Base-by-base conservation (phyloP, 306 rosid species). In the Medicago lupulina region DNA sequence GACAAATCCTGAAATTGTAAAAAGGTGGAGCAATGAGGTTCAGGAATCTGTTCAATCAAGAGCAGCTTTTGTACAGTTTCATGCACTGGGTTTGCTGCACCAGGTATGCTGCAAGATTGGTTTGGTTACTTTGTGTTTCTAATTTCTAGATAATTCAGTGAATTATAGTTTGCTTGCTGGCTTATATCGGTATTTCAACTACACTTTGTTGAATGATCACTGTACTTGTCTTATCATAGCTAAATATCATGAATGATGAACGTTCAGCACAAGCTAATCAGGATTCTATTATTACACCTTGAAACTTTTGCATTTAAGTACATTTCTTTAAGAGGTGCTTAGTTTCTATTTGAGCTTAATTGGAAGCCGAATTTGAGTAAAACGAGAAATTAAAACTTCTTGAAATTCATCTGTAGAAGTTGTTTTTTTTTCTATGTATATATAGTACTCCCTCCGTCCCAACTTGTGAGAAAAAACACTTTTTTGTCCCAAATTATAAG, bases 41-140 rank as follows among this genome's bases (percentile, higher is more conserved):
- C 99, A 96, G 84, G 99, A 96, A 87, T 97, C 99, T 73, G 97
- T 92, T 83, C 99, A 96, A 83, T 90, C 99, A 15, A 90, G 98
- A 83, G 96, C 99, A 28, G 96, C 99, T 76, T 98, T 96, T 71
- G 99, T 96, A 55, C 99, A 96, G 81, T 96, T 96, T 84, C 99
- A 96, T 80, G 96, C 98, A 2, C 86, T 95, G 85, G 97, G 85
- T 77, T 86, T 96, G 87, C 92, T 96, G 70, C 98, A 96, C 81
- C 99, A 92, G 95, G 99, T 96, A 81, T 63, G 80, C 65, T 71
- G 69, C 76, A 41, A 49, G 31, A 59, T 40, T 82, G 50, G 62
- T 81, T 85, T 79, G 65, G 43, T 68, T 77, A 38, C 54, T 17
- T 16, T 2, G 12, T 67, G 19, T 66, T 82, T 68, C 46, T 76